Conservation (phyloP, 176 grass and related monocot genomes). For the Eremochloa ophiuroides region DNA sequence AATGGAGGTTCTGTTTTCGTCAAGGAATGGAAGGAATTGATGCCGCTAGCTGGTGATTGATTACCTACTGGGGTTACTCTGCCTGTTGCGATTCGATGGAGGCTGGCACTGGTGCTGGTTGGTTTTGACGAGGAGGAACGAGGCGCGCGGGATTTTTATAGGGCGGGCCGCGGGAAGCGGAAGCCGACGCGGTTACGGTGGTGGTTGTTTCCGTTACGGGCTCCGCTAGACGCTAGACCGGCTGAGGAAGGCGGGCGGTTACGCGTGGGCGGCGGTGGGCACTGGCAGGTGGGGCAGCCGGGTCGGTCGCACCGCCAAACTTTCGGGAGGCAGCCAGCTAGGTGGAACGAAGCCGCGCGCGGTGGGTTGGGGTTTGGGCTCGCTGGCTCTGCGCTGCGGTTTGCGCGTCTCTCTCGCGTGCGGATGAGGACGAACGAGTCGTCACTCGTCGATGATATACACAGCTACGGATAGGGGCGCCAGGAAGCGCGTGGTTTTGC, state of each 20-base stretch:
- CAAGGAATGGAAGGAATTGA: too few species aligned
- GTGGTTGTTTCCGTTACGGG: background rate
- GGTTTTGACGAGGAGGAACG: background rate
- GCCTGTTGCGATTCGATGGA: too few species aligned
- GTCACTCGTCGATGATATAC: background rate
- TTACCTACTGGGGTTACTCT: background rate
- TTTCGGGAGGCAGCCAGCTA: background rate
- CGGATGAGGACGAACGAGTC: background rate
- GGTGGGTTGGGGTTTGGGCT: background rate
- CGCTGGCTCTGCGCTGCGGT: background rate
- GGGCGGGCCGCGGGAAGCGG: background rate
- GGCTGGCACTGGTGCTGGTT: background rate
- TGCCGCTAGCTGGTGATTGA: background rate
- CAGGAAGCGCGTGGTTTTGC: background rate
- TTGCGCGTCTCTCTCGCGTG: background rate
- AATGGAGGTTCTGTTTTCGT: background rate
- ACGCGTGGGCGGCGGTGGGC: slow-evolving; percentile 4
- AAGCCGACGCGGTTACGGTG: background rate
- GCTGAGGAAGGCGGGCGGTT: background rate
- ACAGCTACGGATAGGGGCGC: slow-evolving; percentile 3
- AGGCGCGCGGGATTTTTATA: background rate
- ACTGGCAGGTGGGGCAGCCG: background rate
- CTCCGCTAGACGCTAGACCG: too few species aligned
- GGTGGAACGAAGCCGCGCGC: background rate
- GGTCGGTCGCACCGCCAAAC: background rate